Evolutionary conservation across 331 rosid genomes (phyloP).

Genomic region (Malus hybrid): DNA sequence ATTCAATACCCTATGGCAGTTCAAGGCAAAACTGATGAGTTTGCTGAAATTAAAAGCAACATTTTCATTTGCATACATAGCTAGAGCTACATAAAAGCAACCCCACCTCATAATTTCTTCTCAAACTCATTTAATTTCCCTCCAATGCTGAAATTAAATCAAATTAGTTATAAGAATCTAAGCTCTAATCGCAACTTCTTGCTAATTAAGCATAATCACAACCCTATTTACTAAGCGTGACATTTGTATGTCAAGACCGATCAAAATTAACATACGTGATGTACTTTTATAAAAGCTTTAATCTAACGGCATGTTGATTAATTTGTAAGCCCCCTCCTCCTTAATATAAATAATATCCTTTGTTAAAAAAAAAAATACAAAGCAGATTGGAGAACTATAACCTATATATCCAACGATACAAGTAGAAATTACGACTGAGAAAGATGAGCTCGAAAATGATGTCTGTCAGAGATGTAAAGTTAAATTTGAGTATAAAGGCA

Average conservation of each 20-base stretch:
- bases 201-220: not conserved
- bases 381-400: too few species aligned
- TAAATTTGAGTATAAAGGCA: not conserved
- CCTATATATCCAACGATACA: too few species aligned
- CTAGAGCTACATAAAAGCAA: not conserved
- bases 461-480: not conserved
- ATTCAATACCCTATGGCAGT: too few species aligned
- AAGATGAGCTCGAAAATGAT: not conserved
- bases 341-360: too few species aligned
- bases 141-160: not conserved
- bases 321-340: not conserved
- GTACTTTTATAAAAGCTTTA: too few species aligned
- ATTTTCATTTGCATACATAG: not conserved
- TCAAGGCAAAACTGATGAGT: too few species aligned
- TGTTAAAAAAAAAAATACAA: too few species aligned
- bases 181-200: not conserved
- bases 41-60: not conserved
- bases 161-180: not conserved
- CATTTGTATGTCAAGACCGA: not conserved
- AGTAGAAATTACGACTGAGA: not conserved
- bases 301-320: too few species aligned
- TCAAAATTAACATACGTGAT: too few species aligned
- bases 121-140: not conserved
- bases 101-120: not conserved
- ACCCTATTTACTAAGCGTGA: not conserved